Evolutionary conservation across 169 alveolate species (phyloP).

Genomic region (Theileria annulata): DNA sequence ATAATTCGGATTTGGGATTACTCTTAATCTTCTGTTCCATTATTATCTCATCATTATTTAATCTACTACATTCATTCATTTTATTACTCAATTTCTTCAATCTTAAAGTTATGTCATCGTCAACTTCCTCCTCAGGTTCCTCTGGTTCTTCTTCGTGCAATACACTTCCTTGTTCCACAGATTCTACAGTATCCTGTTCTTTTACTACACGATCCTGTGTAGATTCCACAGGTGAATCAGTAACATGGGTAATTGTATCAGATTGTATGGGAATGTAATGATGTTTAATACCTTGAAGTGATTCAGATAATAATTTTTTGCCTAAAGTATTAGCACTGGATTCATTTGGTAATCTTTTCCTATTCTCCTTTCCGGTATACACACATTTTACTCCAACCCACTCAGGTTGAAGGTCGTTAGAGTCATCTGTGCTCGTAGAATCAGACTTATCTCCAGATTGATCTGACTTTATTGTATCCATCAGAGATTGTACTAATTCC

Average conservation of each 20-base stretch:
- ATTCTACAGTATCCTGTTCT: constrained; percentile 46
- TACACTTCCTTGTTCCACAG: constrained; percentile 51
- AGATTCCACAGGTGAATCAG: background rate
- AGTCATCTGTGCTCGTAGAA: no score
- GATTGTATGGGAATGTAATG: constrained; percentile 36
- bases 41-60: constrained; percentile 36
- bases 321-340: constrained; percentile 52
- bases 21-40: constrained; percentile 35
- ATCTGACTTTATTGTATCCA: constrained; percentile 24
- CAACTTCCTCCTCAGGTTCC: constrained; percentile 1
- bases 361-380: constrained; percentile 33
- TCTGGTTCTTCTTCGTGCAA: constrained; percentile 54
- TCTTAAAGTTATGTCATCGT: constrained; percentile 16
- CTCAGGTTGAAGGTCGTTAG: no score
- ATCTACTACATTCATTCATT: constrained; percentile 46
- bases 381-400: constrained; percentile 29
- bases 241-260: constrained; percentile 4
- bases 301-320: constrained; percentile 41
- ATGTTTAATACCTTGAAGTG: constrained; percentile 57
- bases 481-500: constrained; percentile 44
- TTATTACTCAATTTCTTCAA: constrained; percentile 17
- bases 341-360: constrained; percentile 25
- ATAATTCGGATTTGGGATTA: constrained; percentile 20
- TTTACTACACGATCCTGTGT: background rate
- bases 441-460: no score